Base-by-base conservation (phyloP, 176 grass and related monocot genomes). In the Metroxylon sagu region DNA sequence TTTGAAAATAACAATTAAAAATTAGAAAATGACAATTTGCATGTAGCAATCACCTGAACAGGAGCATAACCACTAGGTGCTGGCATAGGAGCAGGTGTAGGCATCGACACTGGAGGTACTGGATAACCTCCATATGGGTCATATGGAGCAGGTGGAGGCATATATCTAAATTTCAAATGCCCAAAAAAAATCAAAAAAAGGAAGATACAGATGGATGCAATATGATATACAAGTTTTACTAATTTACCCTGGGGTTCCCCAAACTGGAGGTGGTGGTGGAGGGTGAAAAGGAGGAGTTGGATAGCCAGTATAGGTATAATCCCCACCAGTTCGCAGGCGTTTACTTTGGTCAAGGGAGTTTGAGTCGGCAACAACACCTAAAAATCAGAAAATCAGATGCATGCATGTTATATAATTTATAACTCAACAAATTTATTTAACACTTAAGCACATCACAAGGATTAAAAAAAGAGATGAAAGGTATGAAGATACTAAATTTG, bases 341-440 rank as follows among this genome's bases (percentile, higher is more conserved):
- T 98, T 98, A 64, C 94, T 98, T 83, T 87, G 94, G 53, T 98
- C 94, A 29, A 93, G 57, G 48, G 80, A 65, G 74, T 56, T 85
- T 66, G 82, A 68, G 80, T 98, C 87, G 70, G 71, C 66, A 62
- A 72, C 87, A 17, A 98, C 94, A 66, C 82, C 94, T 98, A 60
- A 62, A 43, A 70, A 54, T 59, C 27, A 5, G 49, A 18, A 61
- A 55, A 66, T 43, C 35, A 43, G 8, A 43, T 1, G 7, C 35
- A 43, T 43, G 3, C 8, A 43, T 43, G 35, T 43, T 43, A 12
- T 43, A 43, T 43, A 14, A 43, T 43, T 43, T 43, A 43, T 43
- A 43, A 43, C 35, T 43, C 10, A 43, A 43, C 35, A 43, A 43
- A 43, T 43, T 12, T 43, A 43, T 43, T 14, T 43, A 3, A 43